Conservation (phyloP, 176 grass and related monocot species). For the Rhipidocladum racemiflorum region DNA sequence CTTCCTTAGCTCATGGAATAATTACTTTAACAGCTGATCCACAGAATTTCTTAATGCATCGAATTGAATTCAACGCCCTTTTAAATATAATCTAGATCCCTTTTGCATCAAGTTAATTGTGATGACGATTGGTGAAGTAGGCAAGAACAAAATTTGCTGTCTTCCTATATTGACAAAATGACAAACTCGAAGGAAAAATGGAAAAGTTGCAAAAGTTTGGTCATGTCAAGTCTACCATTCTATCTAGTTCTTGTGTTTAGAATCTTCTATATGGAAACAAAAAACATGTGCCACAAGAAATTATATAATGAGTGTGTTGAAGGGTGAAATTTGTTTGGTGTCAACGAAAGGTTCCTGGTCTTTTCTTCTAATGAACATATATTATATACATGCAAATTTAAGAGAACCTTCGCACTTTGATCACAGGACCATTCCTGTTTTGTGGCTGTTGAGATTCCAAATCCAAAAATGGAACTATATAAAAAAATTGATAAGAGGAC, state of each 20-base stretch:
- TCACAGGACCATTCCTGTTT: background rate
- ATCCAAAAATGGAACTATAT: background rate
- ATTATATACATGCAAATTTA: background rate
- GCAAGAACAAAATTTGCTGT: background rate
- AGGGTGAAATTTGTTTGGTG: background rate
- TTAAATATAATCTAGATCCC: background rate
- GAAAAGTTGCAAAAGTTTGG: background rate
- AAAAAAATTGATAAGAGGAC: background rate
- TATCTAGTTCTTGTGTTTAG: background rate
- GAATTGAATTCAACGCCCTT: background rate
- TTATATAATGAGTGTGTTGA: conserved; percentile 4
- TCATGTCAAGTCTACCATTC: background rate
- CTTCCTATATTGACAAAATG: background rate
- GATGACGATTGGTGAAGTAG: background rate
- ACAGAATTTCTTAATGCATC: background rate
- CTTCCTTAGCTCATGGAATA: background rate
- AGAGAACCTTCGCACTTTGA: conserved; percentile 6
- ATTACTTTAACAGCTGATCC: background rate
- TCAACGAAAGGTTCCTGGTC: background rate
- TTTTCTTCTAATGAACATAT: background rate
- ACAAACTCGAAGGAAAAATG: background rate
- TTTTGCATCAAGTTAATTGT: background rate
- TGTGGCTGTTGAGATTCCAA: conserved; percentile 10
- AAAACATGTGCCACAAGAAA: background rate
- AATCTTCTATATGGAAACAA: conserved; percentile 13